These are phyloP conservation scores for Cutaneotrichosporon sp. DNA, from an alignment of 1,284 basidiomycete genomes.

Conservation along the genomic window DNA sequence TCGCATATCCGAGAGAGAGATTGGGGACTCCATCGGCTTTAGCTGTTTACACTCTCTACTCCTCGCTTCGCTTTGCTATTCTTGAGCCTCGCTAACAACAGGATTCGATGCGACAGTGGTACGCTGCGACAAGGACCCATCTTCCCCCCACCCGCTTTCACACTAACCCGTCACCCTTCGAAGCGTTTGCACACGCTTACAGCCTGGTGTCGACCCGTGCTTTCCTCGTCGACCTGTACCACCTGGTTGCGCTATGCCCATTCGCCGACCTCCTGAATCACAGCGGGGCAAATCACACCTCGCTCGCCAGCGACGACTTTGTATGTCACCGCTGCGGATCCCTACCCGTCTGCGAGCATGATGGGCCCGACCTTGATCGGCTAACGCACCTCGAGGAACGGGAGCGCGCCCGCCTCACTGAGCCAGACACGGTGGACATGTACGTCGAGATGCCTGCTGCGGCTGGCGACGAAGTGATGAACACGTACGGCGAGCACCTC, in stretches of 20 bases:
- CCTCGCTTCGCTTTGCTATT: neutral
- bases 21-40: neutral
- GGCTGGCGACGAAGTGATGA: conserved; percentile 69
- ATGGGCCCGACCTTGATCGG: conserved; percentile 48
- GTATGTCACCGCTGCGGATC: conserved; percentile 81
- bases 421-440: conserved; percentile 48
- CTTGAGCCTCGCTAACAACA: conserved; percentile 31
- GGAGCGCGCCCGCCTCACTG: conserved; percentile 19
- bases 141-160: conserved; percentile 34
- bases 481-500: conserved; percentile 75
- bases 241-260: conserved; percentile 81
- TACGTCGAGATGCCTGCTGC: conserved; percentile 34
- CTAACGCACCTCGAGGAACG: conserved; percentile 32
- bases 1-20: no score
- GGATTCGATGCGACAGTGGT: conserved; percentile 41
- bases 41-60: neutral
- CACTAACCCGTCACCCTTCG: conserved; percentile 49
- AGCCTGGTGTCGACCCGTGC: conserved; percentile 80
- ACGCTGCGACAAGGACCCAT: conserved; percentile 24
- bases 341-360: conserved; percentile 69
- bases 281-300: conserved; percentile 27
- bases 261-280: conserved; percentile 92
- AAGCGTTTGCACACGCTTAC: conserved; percentile 68
- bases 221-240: conserved; percentile 82
- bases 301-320: conserved; percentile 69